Percentiles rank a stretch among this genome's conserved stretches.
Conservation (phyloP, 176 grass and related monocot genomes). For the Carex cristatella region DNA sequence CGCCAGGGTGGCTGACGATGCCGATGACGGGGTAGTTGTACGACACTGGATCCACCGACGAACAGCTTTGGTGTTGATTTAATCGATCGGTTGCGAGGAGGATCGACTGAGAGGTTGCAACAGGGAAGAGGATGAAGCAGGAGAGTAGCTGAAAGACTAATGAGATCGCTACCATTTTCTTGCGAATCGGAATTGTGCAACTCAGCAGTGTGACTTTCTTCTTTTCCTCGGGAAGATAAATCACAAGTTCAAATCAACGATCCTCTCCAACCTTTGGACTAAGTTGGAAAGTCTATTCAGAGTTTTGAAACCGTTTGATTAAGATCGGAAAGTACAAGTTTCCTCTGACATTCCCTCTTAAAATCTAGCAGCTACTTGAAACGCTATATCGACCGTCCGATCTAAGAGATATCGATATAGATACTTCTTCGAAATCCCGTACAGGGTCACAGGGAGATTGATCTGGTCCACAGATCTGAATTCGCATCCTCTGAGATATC, state of each 20-base stretch:
- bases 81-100: conserved; percentile 28
- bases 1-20: conserved; percentile 82
- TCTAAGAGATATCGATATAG: not conserved
- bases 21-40: conserved; percentile 84
- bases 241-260: not conserved
- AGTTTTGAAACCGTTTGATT: not conserved
- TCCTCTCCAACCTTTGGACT: not conserved
- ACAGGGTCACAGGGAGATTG: no score
- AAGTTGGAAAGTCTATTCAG: not conserved
- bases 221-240: not conserved
- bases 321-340: not conserved
- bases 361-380: no score
- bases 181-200: not conserved
- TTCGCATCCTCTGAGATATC: no score
- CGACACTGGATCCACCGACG: conserved; percentile 29
- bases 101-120: not conserved
- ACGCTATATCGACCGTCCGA: not conserved
- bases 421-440: no score
- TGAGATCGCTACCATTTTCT: conserved; percentile 17
- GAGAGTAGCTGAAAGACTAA: conserved; percentile 16
- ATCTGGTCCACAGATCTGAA: not conserved
- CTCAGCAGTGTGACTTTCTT: not conserved
- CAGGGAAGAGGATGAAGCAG: not conserved
- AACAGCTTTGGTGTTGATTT: conserved; percentile 15
- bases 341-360: not conserved